Evolutionary conservation across 495 filamentous ascomycete species (phyloP), one percentile per base, ranked within the genome.

Genomic region (Symbiotaphrina buchneri): DNA sequence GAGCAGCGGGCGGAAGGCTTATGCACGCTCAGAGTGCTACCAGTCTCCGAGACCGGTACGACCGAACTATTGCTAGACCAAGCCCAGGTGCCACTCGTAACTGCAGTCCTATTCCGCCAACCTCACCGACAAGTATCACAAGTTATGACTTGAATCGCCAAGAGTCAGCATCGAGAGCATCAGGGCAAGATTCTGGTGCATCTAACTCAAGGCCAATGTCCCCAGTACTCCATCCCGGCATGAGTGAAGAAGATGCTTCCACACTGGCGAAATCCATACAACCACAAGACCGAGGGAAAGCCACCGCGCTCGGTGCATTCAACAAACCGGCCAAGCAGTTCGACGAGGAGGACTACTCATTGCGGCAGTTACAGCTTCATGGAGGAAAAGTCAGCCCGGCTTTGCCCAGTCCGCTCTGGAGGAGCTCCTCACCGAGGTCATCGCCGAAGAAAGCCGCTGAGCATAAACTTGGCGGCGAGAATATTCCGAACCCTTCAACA

Each of bases 221-320:
- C n/a, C 10, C 23, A 3, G 16, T 28, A n/a, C n/a, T n/a, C n/a
- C n/a, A n/a, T n/a, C n/a, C n/a, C 32, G 32, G 11, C 3, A 18
- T 83, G 34, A 55, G 58, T 13, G 72, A 68, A 2, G 71, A 83
- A 10, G 53, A 55, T 7, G 40, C 54, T 0, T 47, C 65, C 0
- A 49, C 73, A 10, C 47, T 68, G 29, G 51, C 57, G 1, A 50
- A 51, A 6, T 53, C 76, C 10, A 58, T 85, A 6, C 68, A 78
- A 36, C 74, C 79, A 0, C 72, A 71, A 37, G 82, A 92, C 39
- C 54, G 65, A 24, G 81, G 79, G 13, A 90, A 90, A 48, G 79
- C 83, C 8, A 90, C 83, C 1, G 79, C 79, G 3, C 60, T 81
- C 49, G 79, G 79, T 10, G 59, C 80, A 1, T 91, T 91, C 53